Evolutionary conservation across 441 rosid species (phyloP).

Genomic region (Iberis amara): DNA sequence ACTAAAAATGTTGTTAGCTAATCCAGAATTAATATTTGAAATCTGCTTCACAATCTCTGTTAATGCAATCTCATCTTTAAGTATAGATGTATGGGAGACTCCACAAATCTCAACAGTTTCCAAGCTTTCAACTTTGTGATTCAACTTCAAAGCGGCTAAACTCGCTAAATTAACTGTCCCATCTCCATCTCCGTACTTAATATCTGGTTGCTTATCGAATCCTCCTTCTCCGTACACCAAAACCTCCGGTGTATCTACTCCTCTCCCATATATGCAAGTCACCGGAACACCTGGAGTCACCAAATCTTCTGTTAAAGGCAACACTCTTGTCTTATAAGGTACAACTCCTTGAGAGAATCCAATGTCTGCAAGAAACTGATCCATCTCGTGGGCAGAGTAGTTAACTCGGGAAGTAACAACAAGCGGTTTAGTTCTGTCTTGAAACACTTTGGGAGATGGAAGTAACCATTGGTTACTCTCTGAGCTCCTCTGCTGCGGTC

Average conservation of each 20-base stretch:
- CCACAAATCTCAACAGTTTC: slow-evolving; percentile 39
- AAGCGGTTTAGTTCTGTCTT: slow-evolving; percentile 33
- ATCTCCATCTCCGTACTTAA: slow-evolving; percentile 77
- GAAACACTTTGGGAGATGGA: slow-evolving; percentile 53
- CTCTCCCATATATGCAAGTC: slow-evolving; percentile 60
- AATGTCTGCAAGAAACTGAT: slow-evolving; percentile 45
- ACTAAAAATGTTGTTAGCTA: background rate
- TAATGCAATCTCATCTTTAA: slow-evolving; percentile 44
- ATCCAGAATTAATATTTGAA: slow-evolving; percentile 32
- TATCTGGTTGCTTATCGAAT: slow-evolving; percentile 54
- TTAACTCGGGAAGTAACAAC: slow-evolving; percentile 41
- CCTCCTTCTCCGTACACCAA: slow-evolving; percentile 43
- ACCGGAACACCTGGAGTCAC: slow-evolving; percentile 49
- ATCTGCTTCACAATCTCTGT: slow-evolving; percentile 42
- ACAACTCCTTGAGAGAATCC: slow-evolving; percentile 55
- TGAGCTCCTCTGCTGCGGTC: slow-evolving; percentile 65
- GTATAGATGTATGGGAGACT: slow-evolving; percentile 59
- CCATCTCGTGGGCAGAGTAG: slow-evolving; percentile 52
- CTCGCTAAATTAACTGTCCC: slow-evolving; percentile 78
- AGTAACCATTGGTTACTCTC: slow-evolving; percentile 84
- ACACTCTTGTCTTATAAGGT: slow-evolving; percentile 50
- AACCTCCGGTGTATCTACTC: slow-evolving; percentile 54
- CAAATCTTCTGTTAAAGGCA: slow-evolving; percentile 40
- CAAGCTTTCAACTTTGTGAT: slow-evolving; percentile 36
- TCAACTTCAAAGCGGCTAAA: slow-evolving; percentile 46